phyloP scores from a whole-genome alignment of 2,329 filamentous ascomycete species.

The Lachnellula arida region DNA sequence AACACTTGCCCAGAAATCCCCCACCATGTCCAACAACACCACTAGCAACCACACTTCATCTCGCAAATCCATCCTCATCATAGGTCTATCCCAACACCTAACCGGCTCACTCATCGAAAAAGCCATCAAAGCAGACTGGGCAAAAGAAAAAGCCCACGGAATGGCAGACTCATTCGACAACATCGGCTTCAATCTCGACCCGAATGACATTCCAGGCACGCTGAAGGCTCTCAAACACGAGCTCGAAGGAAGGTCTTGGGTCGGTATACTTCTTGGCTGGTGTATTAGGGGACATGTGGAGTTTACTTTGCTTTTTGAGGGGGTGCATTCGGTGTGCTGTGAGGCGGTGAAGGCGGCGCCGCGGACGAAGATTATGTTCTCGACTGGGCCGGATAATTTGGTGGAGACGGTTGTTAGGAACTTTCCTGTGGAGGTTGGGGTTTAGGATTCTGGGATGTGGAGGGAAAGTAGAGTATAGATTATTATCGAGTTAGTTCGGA shows the following conservation, averaged over 20 bases:
- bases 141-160: constrained; percentile 1
- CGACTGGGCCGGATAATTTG: constrained; percentile 6
- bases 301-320: constrained; percentile 9
- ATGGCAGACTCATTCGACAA: neutral
- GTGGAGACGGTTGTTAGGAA: constrained; percentile 8
- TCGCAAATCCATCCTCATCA: constrained; percentile 4
- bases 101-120: neutral
- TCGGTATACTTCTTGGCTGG: constrained; percentile 7
- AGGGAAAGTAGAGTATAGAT: too few relatives aligned
- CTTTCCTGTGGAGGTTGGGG: neutral
- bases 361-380: constrained; percentile 7
- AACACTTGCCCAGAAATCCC: neutral
- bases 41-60: neutral
- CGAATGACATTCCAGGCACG: neutral
- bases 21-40: neutral
- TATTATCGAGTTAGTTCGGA: too few relatives aligned
- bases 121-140: constrained; percentile 5
- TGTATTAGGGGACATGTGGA: constrained; percentile 10
- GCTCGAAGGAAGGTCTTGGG: constrained; percentile 4
- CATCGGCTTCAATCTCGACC: constrained; percentile 3
- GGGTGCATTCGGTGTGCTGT: neutral
- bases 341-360: neutral
- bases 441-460: too few relatives aligned
- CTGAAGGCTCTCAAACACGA: neutral
- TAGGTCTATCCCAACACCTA: constrained; percentile 4